phyloP scores from a whole-genome alignment of 2,329 filamentous ascomycete genomes.

The Diaporthe vaccinii region DNA sequence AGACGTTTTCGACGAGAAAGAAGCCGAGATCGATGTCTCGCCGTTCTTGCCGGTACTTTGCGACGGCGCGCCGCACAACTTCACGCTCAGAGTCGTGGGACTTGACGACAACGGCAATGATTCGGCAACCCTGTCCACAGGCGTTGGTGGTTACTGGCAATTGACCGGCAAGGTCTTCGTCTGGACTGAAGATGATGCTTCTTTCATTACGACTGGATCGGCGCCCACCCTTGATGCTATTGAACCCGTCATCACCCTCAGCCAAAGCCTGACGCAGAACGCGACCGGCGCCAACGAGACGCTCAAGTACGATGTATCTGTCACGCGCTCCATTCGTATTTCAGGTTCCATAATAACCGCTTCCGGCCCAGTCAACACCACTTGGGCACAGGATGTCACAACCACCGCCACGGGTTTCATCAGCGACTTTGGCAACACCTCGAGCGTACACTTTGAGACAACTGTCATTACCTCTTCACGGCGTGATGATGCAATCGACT shows the following conservation, averaged over 20 bases:
- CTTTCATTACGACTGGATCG: constrained; percentile 66
- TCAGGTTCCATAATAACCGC: constrained; percentile 65
- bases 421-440: constrained; percentile 47
- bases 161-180: constrained; percentile 84
- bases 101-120: constrained; percentile 68
- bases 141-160: constrained; percentile 79
- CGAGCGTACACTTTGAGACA: neutral
- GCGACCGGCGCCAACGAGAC: constrained; percentile 69
- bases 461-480: neutral
- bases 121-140: constrained; percentile 63
- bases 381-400: constrained; percentile 71
- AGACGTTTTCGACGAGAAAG: constrained; percentile 82
- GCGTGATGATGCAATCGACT: constrained; percentile 57
- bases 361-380: constrained; percentile 47
- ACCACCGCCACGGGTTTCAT: constrained; percentile 67
- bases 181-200: constrained; percentile 70
- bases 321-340: constrained; percentile 67
- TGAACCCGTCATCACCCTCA: constrained; percentile 63
- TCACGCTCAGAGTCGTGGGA: constrained; percentile 76
- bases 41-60: constrained; percentile 79
- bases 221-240: constrained; percentile 49
- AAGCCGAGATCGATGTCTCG: constrained; percentile 86
- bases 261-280: constrained; percentile 59
- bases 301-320: constrained; percentile 69
- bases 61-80: constrained; percentile 74